These are phyloP conservation scores for Candida morakotiae DNA, from an alignment of 805 yeast genomes.

Conservation along the genomic window DNA sequence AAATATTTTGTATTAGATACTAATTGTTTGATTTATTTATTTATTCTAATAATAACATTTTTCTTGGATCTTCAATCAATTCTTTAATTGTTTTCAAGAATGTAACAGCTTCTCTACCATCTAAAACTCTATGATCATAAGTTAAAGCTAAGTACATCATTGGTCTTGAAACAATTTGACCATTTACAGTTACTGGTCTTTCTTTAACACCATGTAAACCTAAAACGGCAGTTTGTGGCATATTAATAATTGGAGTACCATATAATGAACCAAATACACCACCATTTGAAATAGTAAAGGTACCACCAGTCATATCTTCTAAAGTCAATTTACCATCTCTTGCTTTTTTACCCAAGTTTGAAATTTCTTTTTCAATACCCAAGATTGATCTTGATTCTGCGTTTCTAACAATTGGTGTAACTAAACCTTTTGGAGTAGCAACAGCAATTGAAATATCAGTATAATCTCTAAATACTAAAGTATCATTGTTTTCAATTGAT, in stretches of 20 bases:
- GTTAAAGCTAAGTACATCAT: slow-evolving; percentile 99
- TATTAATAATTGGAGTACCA: slow-evolving; percentile 97
- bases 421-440: slow-evolving; percentile 98
- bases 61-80: slow-evolving; percentile 97
- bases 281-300: slow-evolving; percentile 98
- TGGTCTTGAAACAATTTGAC: slow-evolving; percentile 94
- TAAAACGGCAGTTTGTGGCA: slow-evolving; percentile 97
- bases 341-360: slow-evolving; percentile 81
- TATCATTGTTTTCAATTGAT: slow-evolving; percentile 86
- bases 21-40: no score
- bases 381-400: slow-evolving; percentile 86
- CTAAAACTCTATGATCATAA: slow-evolving; percentile 95
- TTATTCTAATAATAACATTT: slow-evolving; percentile 63
- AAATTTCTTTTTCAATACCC: slow-evolving; percentile 86
- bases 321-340: slow-evolving; percentile 94
- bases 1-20: no score
- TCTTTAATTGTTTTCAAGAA: slow-evolving; percentile 96
- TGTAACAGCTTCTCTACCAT: slow-evolving; percentile 98
- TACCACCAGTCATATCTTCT: slow-evolving; percentile 99
- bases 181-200: slow-evolving; percentile 94
- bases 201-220: slow-evolving; percentile 97
- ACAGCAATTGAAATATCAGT: slow-evolving; percentile 95
- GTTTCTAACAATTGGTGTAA: slow-evolving; percentile 96
- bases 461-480: slow-evolving; percentile 93
- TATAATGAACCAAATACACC: slow-evolving; percentile 97